Evolutionary conservation across 768 basidiomycete species (phyloP).

Genomic region (Lactarius trivialis): DNA sequence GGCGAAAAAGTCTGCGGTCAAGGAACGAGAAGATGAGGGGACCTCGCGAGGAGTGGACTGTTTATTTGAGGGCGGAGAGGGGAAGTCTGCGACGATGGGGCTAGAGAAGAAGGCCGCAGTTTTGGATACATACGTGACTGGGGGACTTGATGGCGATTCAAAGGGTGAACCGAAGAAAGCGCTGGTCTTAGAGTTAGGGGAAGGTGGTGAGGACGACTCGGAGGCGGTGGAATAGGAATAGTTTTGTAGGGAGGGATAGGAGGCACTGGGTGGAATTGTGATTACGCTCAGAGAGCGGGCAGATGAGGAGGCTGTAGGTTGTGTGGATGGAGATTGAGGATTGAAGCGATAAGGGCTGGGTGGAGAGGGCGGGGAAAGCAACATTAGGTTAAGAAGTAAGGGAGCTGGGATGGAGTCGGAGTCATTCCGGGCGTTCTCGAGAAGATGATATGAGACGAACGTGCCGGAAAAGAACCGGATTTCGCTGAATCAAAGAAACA

Average conservation of each 20-base stretch:
- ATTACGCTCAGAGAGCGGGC: slow-evolving; percentile 8
- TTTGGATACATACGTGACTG: slow-evolving; percentile 11
- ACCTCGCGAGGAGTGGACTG: slow-evolving; percentile 7
- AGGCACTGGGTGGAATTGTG: neutral
- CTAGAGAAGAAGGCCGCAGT: slow-evolving; percentile 22
- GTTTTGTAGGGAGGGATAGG: slow-evolving; percentile 3
- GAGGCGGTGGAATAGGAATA: slow-evolving; percentile 12
- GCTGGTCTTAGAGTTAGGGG: slow-evolving; percentile 20
- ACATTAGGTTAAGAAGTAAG: slow-evolving; percentile 11
- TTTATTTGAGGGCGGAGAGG: slow-evolving; percentile 2
- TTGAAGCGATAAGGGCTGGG: slow-evolving; percentile 10
- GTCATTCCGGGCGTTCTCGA: neutral
- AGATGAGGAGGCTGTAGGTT: neutral
- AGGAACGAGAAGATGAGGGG: slow-evolving; percentile 10
- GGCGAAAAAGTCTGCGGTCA: slow-evolving; percentile 21
- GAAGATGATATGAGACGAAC: neutral
- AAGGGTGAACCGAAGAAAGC: slow-evolving; percentile 21
- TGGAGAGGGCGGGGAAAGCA: slow-evolving; percentile 20
- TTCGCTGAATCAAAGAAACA: neutral
- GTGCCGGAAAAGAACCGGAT: neutral
- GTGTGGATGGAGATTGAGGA: slow-evolving; percentile 4
- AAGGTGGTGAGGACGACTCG: slow-evolving; percentile 3
- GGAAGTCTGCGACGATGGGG: slow-evolving; percentile 6
- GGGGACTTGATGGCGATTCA: neutral
- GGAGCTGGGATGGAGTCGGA: neutral